Percentiles rank a stretch among this genome's conserved stretches.
Evolutionary conservation across 306 rosid species (phyloP).

Genomic region (Alnus rubra): DNA sequence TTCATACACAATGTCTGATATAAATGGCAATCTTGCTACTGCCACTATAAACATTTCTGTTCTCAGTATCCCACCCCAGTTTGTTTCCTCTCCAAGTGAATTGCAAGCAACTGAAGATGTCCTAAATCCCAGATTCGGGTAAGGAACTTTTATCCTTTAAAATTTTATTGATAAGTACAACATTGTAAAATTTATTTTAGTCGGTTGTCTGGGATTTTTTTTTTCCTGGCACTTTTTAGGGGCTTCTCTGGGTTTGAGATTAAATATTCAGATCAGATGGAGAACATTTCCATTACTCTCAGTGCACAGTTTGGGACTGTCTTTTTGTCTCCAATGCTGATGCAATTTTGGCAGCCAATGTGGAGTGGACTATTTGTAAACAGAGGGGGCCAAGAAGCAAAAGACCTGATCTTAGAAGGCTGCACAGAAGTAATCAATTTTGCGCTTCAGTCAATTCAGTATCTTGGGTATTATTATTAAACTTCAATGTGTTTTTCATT

Average conservation of each 20-base stretch:
- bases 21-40: constrained; percentile 74
- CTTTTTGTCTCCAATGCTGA: constrained; percentile 61
- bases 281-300: constrained; percentile 64
- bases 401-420: constrained; percentile 61
- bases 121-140: constrained; percentile 80
- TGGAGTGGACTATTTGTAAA: constrained; percentile 47
- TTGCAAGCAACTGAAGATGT: constrained; percentile 77
- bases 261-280: constrained; percentile 67
- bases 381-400: constrained; percentile 40
- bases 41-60: constrained; percentile 62
- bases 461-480: constrained; percentile 54
- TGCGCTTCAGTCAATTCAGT: constrained; percentile 80
- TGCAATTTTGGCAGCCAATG: constrained; percentile 65
- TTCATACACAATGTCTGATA: constrained; percentile 69
- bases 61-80: constrained; percentile 78
- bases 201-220: not conserved
- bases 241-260: constrained; percentile 76
- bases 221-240: constrained; percentile 38
- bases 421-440: constrained; percentile 63
- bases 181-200: not conserved
- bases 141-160: constrained; percentile 10
- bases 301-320: constrained; percentile 62
- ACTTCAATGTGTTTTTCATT: not conserved
- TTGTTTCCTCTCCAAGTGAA: constrained; percentile 71
- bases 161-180: not conserved